Evolutionary conservation across 2,329 filamentous ascomycete genomes (phyloP).

Genomic region (Sporothrix variecibatus): DNA sequence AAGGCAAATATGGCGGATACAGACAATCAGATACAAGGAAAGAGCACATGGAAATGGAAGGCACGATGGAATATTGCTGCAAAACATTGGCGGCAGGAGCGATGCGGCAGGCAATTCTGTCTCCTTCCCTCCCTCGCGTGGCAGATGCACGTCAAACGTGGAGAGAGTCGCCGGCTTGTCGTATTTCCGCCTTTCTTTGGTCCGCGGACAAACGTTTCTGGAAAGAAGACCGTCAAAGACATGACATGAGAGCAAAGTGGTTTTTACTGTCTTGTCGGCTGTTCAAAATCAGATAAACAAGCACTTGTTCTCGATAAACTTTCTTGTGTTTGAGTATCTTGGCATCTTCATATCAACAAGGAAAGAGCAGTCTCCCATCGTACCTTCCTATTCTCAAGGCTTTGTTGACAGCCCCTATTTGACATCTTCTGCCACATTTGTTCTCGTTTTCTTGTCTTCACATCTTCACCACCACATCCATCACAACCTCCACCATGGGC

Average conservation of each 20-base stretch:
- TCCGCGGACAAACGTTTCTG: not conserved
- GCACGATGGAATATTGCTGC: not conserved
- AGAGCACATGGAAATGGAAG: not conserved
- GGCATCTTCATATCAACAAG: not conserved
- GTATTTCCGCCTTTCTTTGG: not conserved
- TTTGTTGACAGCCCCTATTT: not conserved
- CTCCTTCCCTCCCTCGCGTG: not conserved
- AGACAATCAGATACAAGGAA: not conserved
- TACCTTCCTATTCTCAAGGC: not conserved
- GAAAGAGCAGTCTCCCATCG: not conserved
- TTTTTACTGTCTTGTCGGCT: not conserved
- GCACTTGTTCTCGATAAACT: not conserved
- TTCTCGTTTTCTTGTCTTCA: not conserved
- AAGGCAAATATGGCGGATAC: not conserved
- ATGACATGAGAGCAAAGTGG: not conserved
- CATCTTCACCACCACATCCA: not conserved
- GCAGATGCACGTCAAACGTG: not conserved
- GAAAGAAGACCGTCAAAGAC: not conserved
- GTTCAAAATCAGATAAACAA: conserved; percentile 5
- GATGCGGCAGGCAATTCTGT: conserved; percentile 2
- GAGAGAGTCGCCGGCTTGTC: not conserved
- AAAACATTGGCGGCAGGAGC: conserved; percentile 3
- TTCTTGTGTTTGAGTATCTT: not conserved
- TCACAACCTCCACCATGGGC: not conserved
- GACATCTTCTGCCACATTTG: not conserved